Base-by-base conservation (phyloP, 1,139 yeast genomes). In the Kurtzmaniella quercitrusa region DNA sequence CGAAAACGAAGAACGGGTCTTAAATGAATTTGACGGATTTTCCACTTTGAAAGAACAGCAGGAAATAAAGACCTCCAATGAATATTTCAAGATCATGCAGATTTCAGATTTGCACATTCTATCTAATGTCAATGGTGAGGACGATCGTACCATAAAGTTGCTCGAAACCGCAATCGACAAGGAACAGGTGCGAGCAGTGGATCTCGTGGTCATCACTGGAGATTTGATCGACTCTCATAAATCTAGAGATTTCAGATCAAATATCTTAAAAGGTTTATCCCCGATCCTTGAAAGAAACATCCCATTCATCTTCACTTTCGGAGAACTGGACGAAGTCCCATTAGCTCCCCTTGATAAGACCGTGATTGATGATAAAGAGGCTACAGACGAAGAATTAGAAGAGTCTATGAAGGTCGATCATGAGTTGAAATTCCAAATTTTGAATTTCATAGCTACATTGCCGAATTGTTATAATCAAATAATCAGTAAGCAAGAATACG, bases 71-170 rank as follows among this genome's bases (percentile, higher is more conserved):
- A 43, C 49, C 2, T n/a, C 36, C 10, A 43, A 37, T 11, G 9
- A 41, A 24, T 58, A 56, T 16, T 65, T 62, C 48, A 68, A 63
- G 49, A 54, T 71, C 12, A 51, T 71, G 46, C 77, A 72, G 50
- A 41, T 71, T 15, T 63, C 72, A 38, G 77, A 72, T 51, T 56
- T 70, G 42, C 77, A 71, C 51, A 65, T 68, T 46, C 70, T 71
- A 15, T 63, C 63, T 38, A 57, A 62, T 48, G 44, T 29, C 10
- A 59, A 65, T 40, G 57, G 62, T 37, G 59, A 63, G 16, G 73
- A 68, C 45, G 49, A 54, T 40, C 56, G 54, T 41, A 62, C 75
- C 6, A 49, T 63, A 23, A 55, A 62, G 39, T 68, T 68, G 47
- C 48, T 68, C 9, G 57, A 57, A 34, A 41, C 54, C 2, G 53